phyloP scores from a whole-genome alignment of 1,139 yeast species.

The Debaryomycetaceae sp. region DNA sequence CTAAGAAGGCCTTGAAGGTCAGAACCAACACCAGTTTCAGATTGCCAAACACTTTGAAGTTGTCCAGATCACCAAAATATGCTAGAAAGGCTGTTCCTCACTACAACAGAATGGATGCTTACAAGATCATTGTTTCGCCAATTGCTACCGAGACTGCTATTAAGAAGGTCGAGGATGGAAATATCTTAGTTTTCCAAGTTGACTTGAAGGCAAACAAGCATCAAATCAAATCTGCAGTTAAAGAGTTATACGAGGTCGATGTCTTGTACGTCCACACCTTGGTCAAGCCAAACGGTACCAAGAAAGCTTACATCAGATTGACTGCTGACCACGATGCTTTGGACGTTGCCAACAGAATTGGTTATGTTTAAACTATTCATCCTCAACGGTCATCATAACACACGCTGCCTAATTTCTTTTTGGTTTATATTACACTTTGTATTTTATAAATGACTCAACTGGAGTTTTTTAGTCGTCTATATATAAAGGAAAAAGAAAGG shows the following conservation, averaged over 20 bases:
- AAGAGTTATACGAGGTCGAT: slow-evolving; percentile 97
- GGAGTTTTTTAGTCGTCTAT: slow-evolving; percentile 6
- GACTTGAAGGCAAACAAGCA: slow-evolving; percentile 95
- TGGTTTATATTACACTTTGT: slow-evolving; percentile 9
- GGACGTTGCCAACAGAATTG: slow-evolving; percentile 99
- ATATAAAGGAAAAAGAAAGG: slow-evolving; percentile 9
- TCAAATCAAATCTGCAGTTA: slow-evolving; percentile 97
- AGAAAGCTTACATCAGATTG: slow-evolving; percentile 99
- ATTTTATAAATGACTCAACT: slow-evolving; percentile 7
- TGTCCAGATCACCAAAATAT: slow-evolving; percentile 93
- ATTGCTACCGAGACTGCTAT: slow-evolving; percentile 98
- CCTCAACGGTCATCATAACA: slow-evolving; percentile 7
- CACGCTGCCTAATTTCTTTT: slow-evolving; percentile 4
- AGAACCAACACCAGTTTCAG: slow-evolving; percentile 96
- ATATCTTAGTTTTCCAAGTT: slow-evolving; percentile 98
- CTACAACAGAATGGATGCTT: slow-evolving; percentile 94
- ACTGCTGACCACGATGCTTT: slow-evolving; percentile 99
- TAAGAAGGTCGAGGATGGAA: slow-evolving; percentile 99
- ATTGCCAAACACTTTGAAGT: slow-evolving; percentile 95
- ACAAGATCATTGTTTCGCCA: slow-evolving; percentile 93
- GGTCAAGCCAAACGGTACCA: slow-evolving; percentile 98
- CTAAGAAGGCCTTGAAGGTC: slow-evolving; percentile 86
- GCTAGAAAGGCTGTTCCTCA: slow-evolving; percentile 96
- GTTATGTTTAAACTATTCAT: slow-evolving; percentile 70
- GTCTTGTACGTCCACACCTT: slow-evolving; percentile 92